Base-by-base conservation (phyloP, 768 basidiomycete species). In the Pisolithus microcarpus region DNA sequence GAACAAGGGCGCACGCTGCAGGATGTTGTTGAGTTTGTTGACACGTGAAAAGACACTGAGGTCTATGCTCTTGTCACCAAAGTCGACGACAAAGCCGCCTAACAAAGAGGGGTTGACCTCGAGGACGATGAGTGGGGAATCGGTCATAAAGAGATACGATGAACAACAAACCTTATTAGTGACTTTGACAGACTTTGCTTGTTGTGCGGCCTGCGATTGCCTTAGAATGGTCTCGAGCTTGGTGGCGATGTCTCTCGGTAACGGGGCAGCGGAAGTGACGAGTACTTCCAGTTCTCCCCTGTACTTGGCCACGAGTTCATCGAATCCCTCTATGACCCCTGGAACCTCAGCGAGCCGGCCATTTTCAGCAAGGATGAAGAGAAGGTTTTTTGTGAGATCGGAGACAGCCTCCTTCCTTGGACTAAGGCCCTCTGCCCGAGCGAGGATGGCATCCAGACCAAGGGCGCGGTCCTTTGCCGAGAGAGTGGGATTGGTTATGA, bases 11-110 rank as follows among this genome's bases (percentile, higher is more conserved):
- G 57, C 69, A 91, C 92, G 82, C 66, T 86, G 80, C 46, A 98
- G 75, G 62, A 87, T 78, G 58, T 80, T 81, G 79, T 97, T 97
- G 65, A 97, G 81, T 72, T 93, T 95, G 67, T 85, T 95, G 62
- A 98, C 91, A 49, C 91, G 89, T 31, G 91, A 91, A 45, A 84
- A 85, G 50, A 95, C 93, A 60, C 91, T 94, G 52, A 98, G 79
- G 72, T 99, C 96, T 61, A 99, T 87, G 48, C 91, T 92, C 77
- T 95, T 95, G 76, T 97, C 96, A 56, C 93, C 95, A 64, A 99
- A 92, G 73, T 99, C 96, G 45, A 99, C 85, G 54, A 97, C 78
- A 52, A 98, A 69, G 46, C 96, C 96, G 52, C 95, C 96, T 55
- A 98, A 72, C 51, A 97, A 75, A n/a, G 81, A 73, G 40, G 92